Base-by-base conservation (phyloP, 345 rosid genomes). In the Kandelia obovata region DNA sequence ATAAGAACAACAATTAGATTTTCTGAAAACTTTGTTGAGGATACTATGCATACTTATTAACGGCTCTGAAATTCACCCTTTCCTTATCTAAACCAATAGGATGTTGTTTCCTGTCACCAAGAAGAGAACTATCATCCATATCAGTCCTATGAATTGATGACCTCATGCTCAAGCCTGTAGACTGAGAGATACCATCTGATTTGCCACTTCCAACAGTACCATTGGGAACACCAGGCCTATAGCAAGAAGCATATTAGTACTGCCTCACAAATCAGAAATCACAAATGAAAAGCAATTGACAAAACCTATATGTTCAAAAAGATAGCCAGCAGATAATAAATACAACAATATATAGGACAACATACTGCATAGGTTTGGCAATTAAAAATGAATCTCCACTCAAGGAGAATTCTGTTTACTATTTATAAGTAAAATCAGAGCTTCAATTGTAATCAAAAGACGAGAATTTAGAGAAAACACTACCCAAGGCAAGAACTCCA, bases 81-180 rank as follows among this genome's bases (percentile, higher is more conserved):
- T 92, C 96, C 79, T 92, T 92, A 60, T 90, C 98, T 27, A 80
- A 87, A 78, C 82, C 86, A 80, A 75, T 56, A 71, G 87, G 75
- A 58, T 91, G 87, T 75, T 92, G 97, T 83, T 84, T 89, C 87
- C 83, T 85, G 69, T 92, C 96, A 82, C 64, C 83, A 66, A 78
- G 79, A 84, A 80, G 68, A 62, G 88, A 79, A 80, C 70, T 73
- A 77, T 82, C 83, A 63, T 87, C 96, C 27, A 79, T 72, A 64
- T 90, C 96, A 64, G 84, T 64, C 88, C 88, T 83, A 58, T 92
- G 80, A 66, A 81, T 71, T 62, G 89, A 82, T 71, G 89, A 79
- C n/a, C 92, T 86, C 34, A 69, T 84, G 52, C 81, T 77, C 86
- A 82, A 79, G 79, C 94, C 79, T 62, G 84, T 69, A 73, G 75